Evolutionary conservation across 1,139 yeast species (phyloP).

Genomic region (Suhomyces chickasaworum): DNA sequence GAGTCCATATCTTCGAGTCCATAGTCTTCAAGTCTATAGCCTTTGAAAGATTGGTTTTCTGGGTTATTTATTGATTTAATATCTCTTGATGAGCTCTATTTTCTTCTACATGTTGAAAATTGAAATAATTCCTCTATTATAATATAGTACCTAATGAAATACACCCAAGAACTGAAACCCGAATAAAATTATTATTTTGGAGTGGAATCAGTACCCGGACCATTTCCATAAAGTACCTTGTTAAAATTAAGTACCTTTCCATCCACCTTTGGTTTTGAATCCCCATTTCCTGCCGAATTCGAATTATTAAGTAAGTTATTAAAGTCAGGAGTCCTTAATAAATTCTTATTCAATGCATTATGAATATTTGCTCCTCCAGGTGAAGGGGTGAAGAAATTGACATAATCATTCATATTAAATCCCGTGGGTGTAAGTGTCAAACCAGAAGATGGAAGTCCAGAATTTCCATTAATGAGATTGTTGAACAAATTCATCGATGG

Average conservation of each 20-base stretch:
- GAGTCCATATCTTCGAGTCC: no score
- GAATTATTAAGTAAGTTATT: conserved; percentile 29
- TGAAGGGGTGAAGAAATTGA: conserved; percentile 75
- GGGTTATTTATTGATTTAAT: no score
- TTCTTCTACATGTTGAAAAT: not conserved
- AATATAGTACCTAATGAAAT: conserved; percentile 5
- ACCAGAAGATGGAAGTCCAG: conserved; percentile 47
- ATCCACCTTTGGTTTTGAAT: conserved; percentile 34
- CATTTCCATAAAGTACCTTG: conserved; percentile 34
- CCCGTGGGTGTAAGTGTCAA: conserved; percentile 62
- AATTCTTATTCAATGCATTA: conserved; percentile 26
- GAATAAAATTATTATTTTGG: conserved; percentile 10
- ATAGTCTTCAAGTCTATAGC: no score
- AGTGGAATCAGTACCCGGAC: conserved; percentile 14
- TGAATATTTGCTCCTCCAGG: conserved; percentile 45
- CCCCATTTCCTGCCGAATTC: conserved; percentile 5
- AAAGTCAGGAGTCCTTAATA: conserved; percentile 48
- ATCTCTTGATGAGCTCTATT: no score
- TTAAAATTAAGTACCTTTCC: conserved; percentile 51
- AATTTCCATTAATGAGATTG: conserved; percentile 25
- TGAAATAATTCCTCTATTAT: conserved; percentile 2
- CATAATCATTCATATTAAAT: conserved; percentile 81
- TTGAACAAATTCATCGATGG: conserved; percentile 43
- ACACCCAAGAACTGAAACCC: conserved; percentile 9
- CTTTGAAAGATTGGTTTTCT: no score